Conservation (phyloP, 1,284 basidiomycete species). For the Anthracocystis setariae region DNA sequence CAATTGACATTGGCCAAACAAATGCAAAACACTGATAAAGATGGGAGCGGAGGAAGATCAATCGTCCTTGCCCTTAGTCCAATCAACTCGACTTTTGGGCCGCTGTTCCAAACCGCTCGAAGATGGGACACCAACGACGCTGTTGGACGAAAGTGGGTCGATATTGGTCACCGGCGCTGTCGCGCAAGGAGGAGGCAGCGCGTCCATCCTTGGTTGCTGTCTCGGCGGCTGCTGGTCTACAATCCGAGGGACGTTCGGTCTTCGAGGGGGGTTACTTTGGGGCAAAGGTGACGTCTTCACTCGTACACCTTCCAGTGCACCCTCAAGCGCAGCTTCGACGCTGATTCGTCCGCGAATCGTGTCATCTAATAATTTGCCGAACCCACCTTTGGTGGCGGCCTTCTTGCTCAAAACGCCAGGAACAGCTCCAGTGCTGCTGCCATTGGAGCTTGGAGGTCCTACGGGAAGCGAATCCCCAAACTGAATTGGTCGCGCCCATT, state of each 20-base stretch:
- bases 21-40: constrained; percentile 1
- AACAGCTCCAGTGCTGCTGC: not conserved
- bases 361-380: constrained; percentile 48
- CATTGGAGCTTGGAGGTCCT: constrained; percentile 4
- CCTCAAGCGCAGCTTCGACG: constrained; percentile 47
- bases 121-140: constrained; percentile 3
- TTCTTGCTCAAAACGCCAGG: not conserved
- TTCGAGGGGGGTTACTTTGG: constrained; percentile 4
- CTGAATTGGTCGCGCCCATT: constrained; percentile 64
- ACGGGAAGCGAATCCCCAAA: constrained; percentile 55
- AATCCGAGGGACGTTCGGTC: not conserved
- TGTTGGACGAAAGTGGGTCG: constrained; percentile 15
- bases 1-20: not conserved
- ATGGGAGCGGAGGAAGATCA: not conserved
- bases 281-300: constrained; percentile 10
- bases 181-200: not conserved
- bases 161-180: not conserved
- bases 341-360: constrained; percentile 52
- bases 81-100: constrained; percentile 16
- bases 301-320: constrained; percentile 28
- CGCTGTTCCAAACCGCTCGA: constrained; percentile 7
- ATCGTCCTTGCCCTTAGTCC: constrained; percentile 29
- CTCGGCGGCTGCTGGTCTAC: not conserved
- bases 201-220: not conserved
- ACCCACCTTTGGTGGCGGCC: constrained; percentile 13